A percentile compares a stretch with the other conserved stretches of the same genome.
Conservation (phyloP, 176 grass and related monocot species). For the Paspalum vaginatum region DNA sequence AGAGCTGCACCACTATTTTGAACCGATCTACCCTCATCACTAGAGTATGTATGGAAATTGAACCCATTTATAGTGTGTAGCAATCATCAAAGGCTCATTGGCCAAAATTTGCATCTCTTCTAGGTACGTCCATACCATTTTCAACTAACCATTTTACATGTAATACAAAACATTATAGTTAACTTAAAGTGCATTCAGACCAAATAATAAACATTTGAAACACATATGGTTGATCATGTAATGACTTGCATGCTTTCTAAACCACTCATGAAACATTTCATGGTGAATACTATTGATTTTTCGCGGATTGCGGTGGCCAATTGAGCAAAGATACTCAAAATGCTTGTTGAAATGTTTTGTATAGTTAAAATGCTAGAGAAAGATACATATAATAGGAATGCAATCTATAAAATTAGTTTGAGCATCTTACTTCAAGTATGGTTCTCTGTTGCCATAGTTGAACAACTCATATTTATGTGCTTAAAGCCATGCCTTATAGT, state of each 20-base stretch:
- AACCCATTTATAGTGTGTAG: constrained; percentile 21
- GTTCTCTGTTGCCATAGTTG: constrained; percentile 4
- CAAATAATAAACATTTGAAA: too few relatives aligned
- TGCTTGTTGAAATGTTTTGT: not conserved
- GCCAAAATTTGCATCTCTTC: constrained; percentile 32
- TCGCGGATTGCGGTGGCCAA: not conserved
- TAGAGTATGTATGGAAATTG: constrained; percentile 10
- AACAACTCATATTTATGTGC: constrained; percentile 10
- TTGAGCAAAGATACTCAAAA: not conserved
- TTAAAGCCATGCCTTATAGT: constrained; percentile 4
- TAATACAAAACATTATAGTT: not conserved
- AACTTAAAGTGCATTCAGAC: not conserved
- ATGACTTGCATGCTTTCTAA: constrained; percentile 13
- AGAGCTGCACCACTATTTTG: constrained; percentile 1
- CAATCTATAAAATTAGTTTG: not conserved
- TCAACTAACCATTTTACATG: constrained; percentile 17
- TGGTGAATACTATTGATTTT: not conserved
- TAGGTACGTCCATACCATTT: not conserved
- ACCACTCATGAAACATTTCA: constrained; percentile 33
- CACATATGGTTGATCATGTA: not conserved
- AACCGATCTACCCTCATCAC: constrained; percentile 5
- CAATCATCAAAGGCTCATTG: constrained; percentile 21
- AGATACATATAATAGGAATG: not conserved
- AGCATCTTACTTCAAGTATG: not conserved
- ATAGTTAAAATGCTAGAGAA: not conserved